These are phyloP conservation scores for Amyloporia xantha DNA, from an alignment of 768 basidiomycete species.

Conservation along the genomic window DNA sequence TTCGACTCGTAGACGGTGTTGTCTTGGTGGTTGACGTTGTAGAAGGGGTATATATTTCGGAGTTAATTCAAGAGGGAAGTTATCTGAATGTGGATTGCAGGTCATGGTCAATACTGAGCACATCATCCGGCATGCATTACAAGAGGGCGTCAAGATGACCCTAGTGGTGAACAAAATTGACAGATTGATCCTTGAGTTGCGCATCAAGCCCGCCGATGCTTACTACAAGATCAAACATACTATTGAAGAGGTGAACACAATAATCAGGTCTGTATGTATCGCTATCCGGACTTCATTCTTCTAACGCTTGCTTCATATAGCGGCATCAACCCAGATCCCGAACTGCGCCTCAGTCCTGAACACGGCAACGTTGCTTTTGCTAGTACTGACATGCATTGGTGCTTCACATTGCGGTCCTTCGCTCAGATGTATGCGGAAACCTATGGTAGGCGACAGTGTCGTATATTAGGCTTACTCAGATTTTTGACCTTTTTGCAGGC, in stretches of 20 bases:
- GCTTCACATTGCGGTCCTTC: conserved; percentile 91
- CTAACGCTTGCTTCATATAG: conserved; percentile 29
- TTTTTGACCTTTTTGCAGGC: conserved; percentile 39
- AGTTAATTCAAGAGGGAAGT: conserved; percentile 5
- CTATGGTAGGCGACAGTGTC: conserved; percentile 50
- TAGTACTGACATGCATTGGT: conserved; percentile 96
- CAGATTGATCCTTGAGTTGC: conserved; percentile 90
- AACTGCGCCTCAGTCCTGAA: conserved; percentile 86
- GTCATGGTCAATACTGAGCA: conserved; percentile 91
- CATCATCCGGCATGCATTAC: conserved; percentile 81
- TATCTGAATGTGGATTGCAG: conserved; percentile 31
- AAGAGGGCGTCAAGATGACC: conserved; percentile 84
- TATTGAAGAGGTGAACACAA: conserved; percentile 95
- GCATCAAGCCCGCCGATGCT: conserved; percentile 92
- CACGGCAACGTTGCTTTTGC: conserved; percentile 96
- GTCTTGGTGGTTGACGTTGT: conserved; percentile 96
- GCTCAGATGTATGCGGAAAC: conserved; percentile 95
- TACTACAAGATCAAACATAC: conserved; percentile 99
- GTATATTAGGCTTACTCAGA: no score
- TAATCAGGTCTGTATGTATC: conserved; percentile 63
- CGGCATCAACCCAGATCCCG: conserved; percentile 83
- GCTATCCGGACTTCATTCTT: background rate
- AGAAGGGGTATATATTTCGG: conserved; percentile 69
- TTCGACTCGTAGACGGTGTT: conserved; percentile 86
- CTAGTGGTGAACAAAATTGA: conserved; percentile 98